Percentiles rank a stretch among this genome's conserved stretches.
These are phyloP conservation scores for Pyrenula aspistea DNA, from an alignment of 495 filamentous ascomycete genomes.

Conservation along the genomic window DNA sequence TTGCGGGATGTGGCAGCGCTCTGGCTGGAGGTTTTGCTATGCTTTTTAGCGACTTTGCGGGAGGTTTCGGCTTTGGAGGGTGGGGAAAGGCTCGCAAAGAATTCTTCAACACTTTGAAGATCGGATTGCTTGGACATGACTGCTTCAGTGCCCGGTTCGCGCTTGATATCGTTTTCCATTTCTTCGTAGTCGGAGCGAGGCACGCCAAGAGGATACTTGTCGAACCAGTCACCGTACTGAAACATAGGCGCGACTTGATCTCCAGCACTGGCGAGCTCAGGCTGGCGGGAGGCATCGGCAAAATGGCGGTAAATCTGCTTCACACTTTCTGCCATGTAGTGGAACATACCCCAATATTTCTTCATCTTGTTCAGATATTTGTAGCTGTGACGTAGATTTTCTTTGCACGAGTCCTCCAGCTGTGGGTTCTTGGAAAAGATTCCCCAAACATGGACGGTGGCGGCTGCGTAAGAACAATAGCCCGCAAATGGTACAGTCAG, in stretches of 20 bases:
- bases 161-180: constrained; percentile 51
- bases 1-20: not conserved
- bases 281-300: constrained; percentile 55
- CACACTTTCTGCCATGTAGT: constrained; percentile 87
- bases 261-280: constrained; percentile 33
- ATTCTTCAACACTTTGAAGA: constrained; percentile 88
- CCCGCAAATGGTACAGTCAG: constrained; percentile 86
- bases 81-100: constrained; percentile 74
- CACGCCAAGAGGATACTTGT: constrained; percentile 87
- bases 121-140: constrained; percentile 77
- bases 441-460: constrained; percentile 83
- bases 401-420: constrained; percentile 66
- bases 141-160: constrained; percentile 66
- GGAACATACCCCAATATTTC: constrained; percentile 95
- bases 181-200: constrained; percentile 75
- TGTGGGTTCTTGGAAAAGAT: constrained; percentile 73
- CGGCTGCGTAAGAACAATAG: constrained; percentile 87
- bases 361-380: constrained; percentile 90
- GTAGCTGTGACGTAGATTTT: constrained; percentile 79
- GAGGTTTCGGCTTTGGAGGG: constrained; percentile 36
- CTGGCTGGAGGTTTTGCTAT: constrained; percentile 11
- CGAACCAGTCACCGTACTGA: constrained; percentile 97
- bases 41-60: constrained; percentile 25
- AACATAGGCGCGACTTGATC: constrained; percentile 58
- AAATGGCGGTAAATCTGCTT: constrained; percentile 82